Percentiles rank a stretch among this genome's conserved stretches.
phyloP scores from a whole-genome alignment of 805 yeast species.

The Zygoascus bituminiphila region DNA sequence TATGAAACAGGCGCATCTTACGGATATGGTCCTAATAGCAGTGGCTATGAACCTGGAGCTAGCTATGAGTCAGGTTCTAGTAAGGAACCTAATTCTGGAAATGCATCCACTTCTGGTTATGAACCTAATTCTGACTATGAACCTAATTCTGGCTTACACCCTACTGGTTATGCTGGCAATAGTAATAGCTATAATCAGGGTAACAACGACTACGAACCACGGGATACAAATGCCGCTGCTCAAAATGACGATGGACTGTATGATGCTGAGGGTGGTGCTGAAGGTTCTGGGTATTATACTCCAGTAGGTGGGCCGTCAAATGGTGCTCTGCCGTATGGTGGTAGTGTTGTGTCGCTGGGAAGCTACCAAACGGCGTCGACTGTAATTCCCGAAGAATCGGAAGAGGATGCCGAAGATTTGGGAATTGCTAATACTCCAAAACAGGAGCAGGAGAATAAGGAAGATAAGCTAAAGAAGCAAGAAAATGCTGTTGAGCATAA shows the following conservation, averaged over 20 bases:
- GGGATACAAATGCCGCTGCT: slow-evolving; percentile 9
- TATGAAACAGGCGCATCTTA: slow-evolving; percentile 25
- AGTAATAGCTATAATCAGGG: no score
- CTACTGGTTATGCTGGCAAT: no score
- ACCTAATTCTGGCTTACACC: no score
- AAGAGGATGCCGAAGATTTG: slow-evolving; percentile 18
- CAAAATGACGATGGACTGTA: slow-evolving; percentile 10
- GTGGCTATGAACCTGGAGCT: slow-evolving; percentile 17
- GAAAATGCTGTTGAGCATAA: slow-evolving; percentile 18
- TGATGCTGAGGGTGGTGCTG: slow-evolving; percentile 11
- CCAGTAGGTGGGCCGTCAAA: slow-evolving; percentile 6
- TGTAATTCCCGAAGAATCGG: slow-evolving; percentile 4
- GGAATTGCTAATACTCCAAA: slow-evolving; percentile 10
- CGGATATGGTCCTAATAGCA: slow-evolving; percentile 18
- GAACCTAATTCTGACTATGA: no score
- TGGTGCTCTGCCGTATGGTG: slow-evolving; percentile 5
- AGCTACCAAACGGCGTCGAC: slow-evolving; percentile 8
- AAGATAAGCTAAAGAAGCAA: slow-evolving; percentile 22
- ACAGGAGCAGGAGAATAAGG: slow-evolving; percentile 14
- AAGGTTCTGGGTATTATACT: slow-evolving; percentile 6
- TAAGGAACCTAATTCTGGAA: no score
- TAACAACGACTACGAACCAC: slow-evolving; percentile 11
- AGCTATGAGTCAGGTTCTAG: no score
- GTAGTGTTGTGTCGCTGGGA: slow-evolving; percentile 8
- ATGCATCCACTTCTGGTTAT: no score